Evolutionary conservation across 176 grass and related monocot species (phyloP).

Genomic region (Coix lacrymajobi): DNA sequence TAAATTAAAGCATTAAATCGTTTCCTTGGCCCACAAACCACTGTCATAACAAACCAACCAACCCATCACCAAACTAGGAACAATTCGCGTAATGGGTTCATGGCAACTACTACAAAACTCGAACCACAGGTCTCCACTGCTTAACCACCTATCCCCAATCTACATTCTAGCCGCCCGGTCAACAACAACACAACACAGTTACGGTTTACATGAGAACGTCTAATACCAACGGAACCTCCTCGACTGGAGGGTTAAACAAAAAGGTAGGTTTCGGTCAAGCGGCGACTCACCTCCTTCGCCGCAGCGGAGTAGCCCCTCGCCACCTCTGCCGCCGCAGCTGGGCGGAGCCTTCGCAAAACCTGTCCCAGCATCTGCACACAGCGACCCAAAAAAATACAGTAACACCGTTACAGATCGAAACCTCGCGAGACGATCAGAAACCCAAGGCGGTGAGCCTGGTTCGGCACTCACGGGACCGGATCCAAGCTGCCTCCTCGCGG

Average conservation of each 20-base stretch:
- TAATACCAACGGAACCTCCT: neutral
- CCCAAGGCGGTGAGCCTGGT: neutral
- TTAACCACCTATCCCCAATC: neutral
- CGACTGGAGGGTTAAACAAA: neutral
- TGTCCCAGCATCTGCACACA: conserved; percentile 64
- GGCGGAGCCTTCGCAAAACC: conserved; percentile 53
- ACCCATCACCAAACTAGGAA: neutral
- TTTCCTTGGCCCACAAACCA: neutral
- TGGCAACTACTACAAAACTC: neutral
- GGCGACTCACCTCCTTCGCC: conserved; percentile 60
- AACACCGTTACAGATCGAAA: neutral
- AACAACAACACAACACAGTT: neutral
- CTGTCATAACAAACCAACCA: neutral
- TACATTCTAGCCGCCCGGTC: neutral
- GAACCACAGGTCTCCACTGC: neutral
- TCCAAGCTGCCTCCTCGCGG: conserved; percentile 79
- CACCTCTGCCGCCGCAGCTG: conserved; percentile 37
- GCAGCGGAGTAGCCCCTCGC: conserved; percentile 47
- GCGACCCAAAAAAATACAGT: neutral
- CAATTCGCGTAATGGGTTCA: neutral
- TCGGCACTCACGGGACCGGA: conserved; percentile 50
- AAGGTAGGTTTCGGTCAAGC: neutral
- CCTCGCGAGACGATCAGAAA: neutral
- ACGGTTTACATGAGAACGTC: neutral
- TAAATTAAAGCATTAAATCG: conserved; percentile 1